A percentile compares a stretch with the other conserved stretches of the same genome.
These are phyloP conservation scores for Physcomitrium patens DNA, from an alignment of 225 moss, liverwort and hornwort species.

Conservation along the genomic window DNA sequence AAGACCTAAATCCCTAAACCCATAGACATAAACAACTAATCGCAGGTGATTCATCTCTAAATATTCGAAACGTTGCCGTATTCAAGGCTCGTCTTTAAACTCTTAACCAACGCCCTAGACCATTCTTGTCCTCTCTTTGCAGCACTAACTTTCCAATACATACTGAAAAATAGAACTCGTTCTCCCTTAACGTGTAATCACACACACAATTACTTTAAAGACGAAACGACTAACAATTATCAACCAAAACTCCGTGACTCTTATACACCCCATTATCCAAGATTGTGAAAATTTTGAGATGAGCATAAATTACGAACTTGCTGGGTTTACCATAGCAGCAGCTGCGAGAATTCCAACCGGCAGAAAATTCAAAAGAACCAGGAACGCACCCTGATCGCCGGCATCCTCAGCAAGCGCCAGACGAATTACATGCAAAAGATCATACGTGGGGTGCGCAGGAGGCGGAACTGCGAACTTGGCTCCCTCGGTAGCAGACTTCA, in stretches of 20 bases:
- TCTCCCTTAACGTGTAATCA: not conserved
- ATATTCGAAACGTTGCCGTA: conserved; percentile 1
- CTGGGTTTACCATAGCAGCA: not conserved
- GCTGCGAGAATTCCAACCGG: not conserved
- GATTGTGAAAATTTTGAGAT: not conserved
- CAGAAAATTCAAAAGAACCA: not conserved
- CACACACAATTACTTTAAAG: too few relatives aligned
- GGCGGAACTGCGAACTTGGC: conserved; percentile 53
- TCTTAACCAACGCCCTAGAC: conserved; percentile 7
- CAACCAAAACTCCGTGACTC: not conserved
- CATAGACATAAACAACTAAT: not conserved
- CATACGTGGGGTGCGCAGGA: conserved; percentile 84
- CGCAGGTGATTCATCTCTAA: conserved; percentile 7
- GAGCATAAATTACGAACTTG: not conserved
- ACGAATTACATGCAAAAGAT: conserved; percentile 75
- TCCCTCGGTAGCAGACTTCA: conserved; percentile 22
- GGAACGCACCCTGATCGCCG: conserved; percentile 70
- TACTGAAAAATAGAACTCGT: not conserved
- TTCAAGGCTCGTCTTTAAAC: conserved; percentile 4
- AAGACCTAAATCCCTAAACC: conserved; percentile 30
- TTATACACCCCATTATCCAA: not conserved
- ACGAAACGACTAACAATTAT: not conserved
- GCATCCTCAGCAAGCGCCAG: conserved; percentile 85
- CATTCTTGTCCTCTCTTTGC: conserved; percentile 5
- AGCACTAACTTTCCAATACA: not conserved